These are phyloP conservation scores for Cairneyella variabilis DNA, from an alignment of 495 filamentous ascomycete species.

Conservation along the genomic window DNA sequence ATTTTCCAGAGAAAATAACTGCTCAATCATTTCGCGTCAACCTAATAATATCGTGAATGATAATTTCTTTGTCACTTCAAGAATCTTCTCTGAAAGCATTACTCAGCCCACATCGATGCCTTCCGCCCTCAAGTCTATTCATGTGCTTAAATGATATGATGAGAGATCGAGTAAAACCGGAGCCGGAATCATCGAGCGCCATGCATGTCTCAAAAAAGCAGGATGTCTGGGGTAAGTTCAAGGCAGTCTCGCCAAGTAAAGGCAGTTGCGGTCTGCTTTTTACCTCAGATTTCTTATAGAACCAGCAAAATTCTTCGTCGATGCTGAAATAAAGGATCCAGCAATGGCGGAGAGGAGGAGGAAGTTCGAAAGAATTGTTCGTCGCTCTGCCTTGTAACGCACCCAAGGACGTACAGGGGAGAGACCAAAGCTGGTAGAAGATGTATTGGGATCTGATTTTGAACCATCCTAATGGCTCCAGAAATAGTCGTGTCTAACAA, in stretches of 20 bases:
- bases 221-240: slow-evolving; percentile 2
- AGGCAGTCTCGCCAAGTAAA: slow-evolving; percentile 15
- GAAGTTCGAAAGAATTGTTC: slow-evolving; percentile 12
- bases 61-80: not conserved
- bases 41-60: not conserved
- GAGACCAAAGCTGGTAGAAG: slow-evolving; percentile 9
- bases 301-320: slow-evolving; percentile 10
- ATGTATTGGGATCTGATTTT: slow-evolving; percentile 2
- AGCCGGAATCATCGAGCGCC: not conserved
- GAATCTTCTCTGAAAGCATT: not conserved
- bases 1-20: not conserved
- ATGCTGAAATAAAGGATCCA: slow-evolving; percentile 16
- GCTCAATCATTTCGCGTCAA: not conserved
- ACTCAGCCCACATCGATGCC: too few species aligned
- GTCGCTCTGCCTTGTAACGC: slow-evolving; percentile 10
- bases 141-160: slow-evolving; percentile 1
- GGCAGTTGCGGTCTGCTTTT: not conserved
- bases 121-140: too few species aligned
- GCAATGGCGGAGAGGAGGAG: slow-evolving; percentile 14
- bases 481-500: slow-evolving; percentile 5
- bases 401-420: slow-evolving; percentile 19
- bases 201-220: slow-evolving; percentile 7
- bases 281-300: slow-evolving; percentile 19
- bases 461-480: slow-evolving; percentile 11
- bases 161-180: not conserved